Base-by-base conservation (phyloP, 331 rosid genomes). In the Rosa hybrid region DNA sequence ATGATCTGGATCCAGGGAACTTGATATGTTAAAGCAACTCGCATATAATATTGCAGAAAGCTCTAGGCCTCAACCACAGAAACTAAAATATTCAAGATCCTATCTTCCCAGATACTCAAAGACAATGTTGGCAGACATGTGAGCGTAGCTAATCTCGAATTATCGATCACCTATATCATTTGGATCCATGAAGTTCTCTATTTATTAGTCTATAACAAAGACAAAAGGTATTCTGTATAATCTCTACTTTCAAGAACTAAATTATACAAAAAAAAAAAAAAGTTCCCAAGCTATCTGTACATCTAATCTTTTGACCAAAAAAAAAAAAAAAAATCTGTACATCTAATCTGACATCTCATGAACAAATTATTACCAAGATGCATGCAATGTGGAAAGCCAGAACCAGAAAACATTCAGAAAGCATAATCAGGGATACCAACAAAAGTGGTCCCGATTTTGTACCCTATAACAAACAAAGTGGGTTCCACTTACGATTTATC, bases 1-100 rank as follows among this genome's bases (percentile, higher is more conserved):
- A 59, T 42, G 79, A 60, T 57, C 70, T 75, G 53, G 78, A 74
- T 74, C 68, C 68, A 75, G 57, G 56, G 9, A 59, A 75, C 25
- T 41, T 56, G 50, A 65, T 25, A 59, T 20, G 20, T 23, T 59
- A 41, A 23, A 23, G 34, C 71, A 75, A 25, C 42, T 59, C 23
- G 17, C 5, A 41, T 75, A 75, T 57, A 75, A 59, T 59, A 59
- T 8, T 59, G 79, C 79, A 75, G 54, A 59, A 59, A 41, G 13
- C 50, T 57, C 54, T 4, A 57, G 41, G 71, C 71, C 44, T 34
- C 71, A 65, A 65, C 71, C 78, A 56, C 68, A 50, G 41, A 38
- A 74, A 44, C 34, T 27, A 63, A 45, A 76, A 16, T 63, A 73
- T 46, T 63, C 72, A 7, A 62, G 20, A 62, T 46, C 57, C 27